phyloP scores from a whole-genome alignment of 2,329 filamentous ascomycete species.

The Aureobasidium uvarum region DNA sequence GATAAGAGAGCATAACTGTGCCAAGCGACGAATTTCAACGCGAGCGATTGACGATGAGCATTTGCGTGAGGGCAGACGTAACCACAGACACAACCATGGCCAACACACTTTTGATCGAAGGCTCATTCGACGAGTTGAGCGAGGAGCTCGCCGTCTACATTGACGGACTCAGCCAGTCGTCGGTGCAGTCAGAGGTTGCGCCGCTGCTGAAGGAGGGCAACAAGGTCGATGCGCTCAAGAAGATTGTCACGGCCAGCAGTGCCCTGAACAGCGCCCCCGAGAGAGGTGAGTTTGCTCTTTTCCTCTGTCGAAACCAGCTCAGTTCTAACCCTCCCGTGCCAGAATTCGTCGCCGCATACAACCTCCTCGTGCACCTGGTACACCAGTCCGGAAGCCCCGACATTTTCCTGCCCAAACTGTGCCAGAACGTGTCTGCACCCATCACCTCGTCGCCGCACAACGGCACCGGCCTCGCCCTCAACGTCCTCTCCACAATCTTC shows the following conservation, averaged over 20 bases:
- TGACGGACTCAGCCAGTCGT: slow-evolving; percentile 70
- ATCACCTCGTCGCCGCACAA: slow-evolving; percentile 82
- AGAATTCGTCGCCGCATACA: slow-evolving; percentile 95
- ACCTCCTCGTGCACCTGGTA: slow-evolving; percentile 91
- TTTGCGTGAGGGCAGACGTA: not conserved
- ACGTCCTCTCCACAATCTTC: slow-evolving; percentile 92
- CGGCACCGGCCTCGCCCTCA: slow-evolving; percentile 80
- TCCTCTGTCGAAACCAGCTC: not conserved
- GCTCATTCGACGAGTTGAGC: slow-evolving; percentile 86
- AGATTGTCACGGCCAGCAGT: slow-evolving; percentile 76
- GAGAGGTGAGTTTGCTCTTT: slow-evolving; percentile 58
- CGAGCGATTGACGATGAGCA: slow-evolving; percentile 5
- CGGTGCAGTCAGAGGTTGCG: slow-evolving; percentile 62
- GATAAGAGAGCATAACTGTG: not conserved
- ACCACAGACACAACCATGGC: slow-evolving; percentile 23
- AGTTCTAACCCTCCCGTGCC: slow-evolving; percentile 18
- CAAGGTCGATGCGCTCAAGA: slow-evolving; percentile 68
- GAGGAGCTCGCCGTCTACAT: slow-evolving; percentile 95
- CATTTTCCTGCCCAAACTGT: slow-evolving; percentile 83
- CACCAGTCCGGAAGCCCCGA: slow-evolving; percentile 80
- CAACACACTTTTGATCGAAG: slow-evolving; percentile 65
- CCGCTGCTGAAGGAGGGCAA: slow-evolving; percentile 63
- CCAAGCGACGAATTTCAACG: slow-evolving; percentile 17
- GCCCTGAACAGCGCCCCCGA: slow-evolving; percentile 83
- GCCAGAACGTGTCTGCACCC: slow-evolving; percentile 83